Evolutionary conservation across 75 land plant genomes (phyloP), one percentile per base, ranked within the genome.

Genomic region (Isoetes taiwanensis): DNA sequence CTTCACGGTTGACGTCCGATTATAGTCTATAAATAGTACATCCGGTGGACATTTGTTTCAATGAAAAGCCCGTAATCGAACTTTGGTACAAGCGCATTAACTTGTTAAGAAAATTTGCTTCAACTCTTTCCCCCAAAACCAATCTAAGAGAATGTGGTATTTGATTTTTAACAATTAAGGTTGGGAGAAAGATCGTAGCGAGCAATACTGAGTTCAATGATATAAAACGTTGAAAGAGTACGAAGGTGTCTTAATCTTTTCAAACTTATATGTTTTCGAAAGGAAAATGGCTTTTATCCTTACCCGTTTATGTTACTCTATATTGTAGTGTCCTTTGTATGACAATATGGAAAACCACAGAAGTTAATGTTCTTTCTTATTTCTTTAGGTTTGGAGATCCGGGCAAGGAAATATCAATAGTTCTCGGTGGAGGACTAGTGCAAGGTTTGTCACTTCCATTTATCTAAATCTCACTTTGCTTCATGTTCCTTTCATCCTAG

Each of bases 401-500:
- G 67, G 96, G 96, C 9, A 58, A 48, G 74, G 96, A 90, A 67
- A 72, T 90, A 33, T 59, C 79, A 26, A 75, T 85, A 54, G 96
- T 90, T 43, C 76, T 90, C 67, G 96, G 96, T 40, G 96, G 96
- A 67, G 96, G 96, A 34, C 38, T 90, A 56, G 90, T 90, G 3
- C 90, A 83, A 69, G 89, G 95, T 88, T 54, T 0, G 39, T 6
- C 1, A 21, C 26, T 8, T 58, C 12, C 28, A 2, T 4, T 57
- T 32, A 29, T 58, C 37, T 39, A 27, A 24, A 28, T 32, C 10
- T 26, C 27, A 28, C 28, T 28, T 17, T 19, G 28, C 26, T 28
- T 23, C 23, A 17, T 64, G 39, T 28, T 38, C 34, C 12, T 9
- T 17, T 56, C 6, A 54, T 8, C 11, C 29, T 30, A 1, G 21